Evolutionary conservation across 2,329 filamentous ascomycete genomes (phyloP), one percentile per base, ranked within the genome.

Genomic region (Trichoderma gracile): DNA sequence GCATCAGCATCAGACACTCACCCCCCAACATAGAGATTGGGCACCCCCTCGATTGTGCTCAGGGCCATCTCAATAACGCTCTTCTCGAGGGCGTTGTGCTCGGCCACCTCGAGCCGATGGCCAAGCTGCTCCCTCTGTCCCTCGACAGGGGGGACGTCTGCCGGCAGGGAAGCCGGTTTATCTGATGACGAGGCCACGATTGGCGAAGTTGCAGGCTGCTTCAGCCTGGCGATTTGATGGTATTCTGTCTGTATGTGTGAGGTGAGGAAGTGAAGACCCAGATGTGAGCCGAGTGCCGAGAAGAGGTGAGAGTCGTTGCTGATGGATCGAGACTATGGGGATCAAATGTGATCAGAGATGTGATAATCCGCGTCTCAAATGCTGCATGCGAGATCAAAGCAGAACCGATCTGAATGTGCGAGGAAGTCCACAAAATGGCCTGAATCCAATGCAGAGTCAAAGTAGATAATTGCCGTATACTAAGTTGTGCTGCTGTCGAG

Each of bases 21-120:
- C 78, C 78, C 75, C 57, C 77, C 73, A 25, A 78, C 71, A 64
- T 77, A 79, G 64, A 81, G 74, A 67, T 76, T 75, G 49, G 79
- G 78, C 47, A 74, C 70, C 5, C 79, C 79, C 15, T 80, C 76
- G 42, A 81, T 73, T 50, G 75, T 72, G 66, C 77, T 80, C 33
- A 80, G 69, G 1, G 79, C 79, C 79, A 81, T 81, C 60, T 71
- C 71, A 17, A 69, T 71, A 50, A 75, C 73, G 59, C 72, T 75
- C 66, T 67, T 70, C 67, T 73, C 74, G 56, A 75, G 70, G 3
- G 25, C 55, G 19, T 52, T 53, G 27, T 63, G 63, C 45, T 65
- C 56, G 30, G 60, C 63, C 45, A 49, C 12, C 17, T 64, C 60
- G 12, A 68, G 58, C 49, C 55, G 52, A 30, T 66, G 67, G 23